Evolutionary conservation across 148 eudicot species (phyloP), one percentile per base, ranked within the genome.

Genomic region (Rhododendron molle): DNA sequence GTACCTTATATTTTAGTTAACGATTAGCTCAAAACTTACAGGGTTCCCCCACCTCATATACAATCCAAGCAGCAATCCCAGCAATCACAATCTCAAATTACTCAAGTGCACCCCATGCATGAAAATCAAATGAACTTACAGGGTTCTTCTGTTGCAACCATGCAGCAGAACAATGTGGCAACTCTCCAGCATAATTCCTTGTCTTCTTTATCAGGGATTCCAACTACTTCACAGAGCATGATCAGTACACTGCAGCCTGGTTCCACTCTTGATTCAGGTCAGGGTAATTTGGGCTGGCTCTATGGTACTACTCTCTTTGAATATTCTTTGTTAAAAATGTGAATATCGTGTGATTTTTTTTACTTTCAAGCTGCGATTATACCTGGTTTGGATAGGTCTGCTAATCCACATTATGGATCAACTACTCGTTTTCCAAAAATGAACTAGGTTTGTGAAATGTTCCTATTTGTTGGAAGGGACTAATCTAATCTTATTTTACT

Each of bases 121-220:
- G 99, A 93, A 49, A 92, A 79, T 87, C 91, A 88, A 88, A 85
- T 86, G 91, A 90, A 92, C 83, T 58, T 87, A 21, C 98, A 91
- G 84, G 91, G 93, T 30, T 71, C 72, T 82, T 90, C 98, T 50
- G 89, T 88, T 73, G 86, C 86, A 65, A 36, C 92, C 36, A 87
- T 92, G 89, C 98, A 92, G 85, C 96, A 90, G 83, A 93, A 90
- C 86, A 93, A 85, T 86, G 65, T 88, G 83, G 50, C 94, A 47
- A 89, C 43, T 87, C 83, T 93, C 88, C 98, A 93, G 88, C 91
- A 93, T 83, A 92, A 90, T 87, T 88, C 98, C 26, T 86, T 91
- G 69, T 81, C 96, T 78, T 90, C 94, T 79, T 85, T 90, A 71
- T 87, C 95, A 30, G 90, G 86, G 83, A 81, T 87, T 88, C 83